A percentile compares a stretch with the other conserved stretches of the same genome.
These are phyloP conservation scores for Anisodus acutangulus DNA, from an alignment of 257 asterid species.

Conservation along the genomic window DNA sequence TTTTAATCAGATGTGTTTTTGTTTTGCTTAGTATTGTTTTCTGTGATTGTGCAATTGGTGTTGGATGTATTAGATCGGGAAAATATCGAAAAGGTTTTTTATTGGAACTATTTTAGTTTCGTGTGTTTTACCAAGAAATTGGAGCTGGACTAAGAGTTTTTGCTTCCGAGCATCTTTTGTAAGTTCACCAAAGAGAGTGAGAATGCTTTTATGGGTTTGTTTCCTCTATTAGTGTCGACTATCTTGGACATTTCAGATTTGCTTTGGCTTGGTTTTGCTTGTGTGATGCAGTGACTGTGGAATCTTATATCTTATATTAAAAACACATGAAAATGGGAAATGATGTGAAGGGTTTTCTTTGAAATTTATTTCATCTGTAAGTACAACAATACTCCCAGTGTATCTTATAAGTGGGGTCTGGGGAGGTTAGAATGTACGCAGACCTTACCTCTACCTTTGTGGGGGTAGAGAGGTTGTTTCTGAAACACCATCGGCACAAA, in stretches of 20 bases:
- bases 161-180: background rate
- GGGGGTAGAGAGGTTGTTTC: no score
- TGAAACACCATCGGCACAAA: no score
- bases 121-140: background rate
- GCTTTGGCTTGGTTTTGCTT: background rate
- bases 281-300: background rate
- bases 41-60: conserved; percentile 4
- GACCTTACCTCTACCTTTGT: no score
- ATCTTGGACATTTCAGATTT: background rate
- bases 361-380: background rate
- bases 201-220: background rate
- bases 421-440: no score
- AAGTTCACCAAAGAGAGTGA: background rate
- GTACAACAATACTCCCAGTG: no score
- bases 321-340: background rate
- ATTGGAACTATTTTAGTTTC: background rate
- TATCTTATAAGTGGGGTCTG: no score
- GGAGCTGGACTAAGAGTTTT: background rate
- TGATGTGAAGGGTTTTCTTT: background rate
- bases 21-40: background rate
- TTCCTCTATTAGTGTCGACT: background rate
- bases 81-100: background rate
- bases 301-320: background rate
- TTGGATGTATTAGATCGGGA: background rate
- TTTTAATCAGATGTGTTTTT: background rate